A percentile compares a stretch with the other conserved stretches of the same genome.
These are phyloP conservation scores for Combretum micranthum DNA, from an alignment of 345 rosid genomes.

Conservation along the genomic window DNA sequence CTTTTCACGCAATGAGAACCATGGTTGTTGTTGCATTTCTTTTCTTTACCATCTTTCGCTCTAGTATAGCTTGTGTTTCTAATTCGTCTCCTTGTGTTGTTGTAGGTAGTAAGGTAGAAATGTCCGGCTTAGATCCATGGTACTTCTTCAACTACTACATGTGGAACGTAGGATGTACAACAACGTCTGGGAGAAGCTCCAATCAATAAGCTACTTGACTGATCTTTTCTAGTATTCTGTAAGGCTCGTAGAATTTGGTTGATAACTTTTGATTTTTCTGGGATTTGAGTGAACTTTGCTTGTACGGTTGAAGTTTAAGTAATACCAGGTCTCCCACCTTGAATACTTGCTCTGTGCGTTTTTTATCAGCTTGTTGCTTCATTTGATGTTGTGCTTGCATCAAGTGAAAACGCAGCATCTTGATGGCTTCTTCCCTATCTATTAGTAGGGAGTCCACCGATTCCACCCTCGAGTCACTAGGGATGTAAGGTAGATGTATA, in stretches of 20 bases:
- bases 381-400: background rate
- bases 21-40: too few species aligned
- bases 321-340: background rate
- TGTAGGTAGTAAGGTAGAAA: too few species aligned
- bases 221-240: background rate
- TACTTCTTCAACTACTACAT: too few species aligned
- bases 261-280: background rate
- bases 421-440: background rate
- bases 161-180: background rate
- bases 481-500: background rate
- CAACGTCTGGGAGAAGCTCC: background rate
- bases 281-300: background rate
- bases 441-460: background rate
- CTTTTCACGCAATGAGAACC: too few species aligned
- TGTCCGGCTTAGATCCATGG: too few species aligned
- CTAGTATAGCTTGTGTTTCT: too few species aligned
- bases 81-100: too few species aligned
- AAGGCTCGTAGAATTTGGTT: constrained; percentile 1
- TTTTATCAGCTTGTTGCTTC: constrained; percentile 4
- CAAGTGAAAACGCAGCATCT: background rate
- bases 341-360: background rate
- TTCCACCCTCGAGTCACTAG: background rate
- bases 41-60: too few species aligned
- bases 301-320: constrained; percentile 4
- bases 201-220: background rate